Conservation (phyloP, 1,284 basidiomycete species). For the Stereum hirsutum region DNA sequence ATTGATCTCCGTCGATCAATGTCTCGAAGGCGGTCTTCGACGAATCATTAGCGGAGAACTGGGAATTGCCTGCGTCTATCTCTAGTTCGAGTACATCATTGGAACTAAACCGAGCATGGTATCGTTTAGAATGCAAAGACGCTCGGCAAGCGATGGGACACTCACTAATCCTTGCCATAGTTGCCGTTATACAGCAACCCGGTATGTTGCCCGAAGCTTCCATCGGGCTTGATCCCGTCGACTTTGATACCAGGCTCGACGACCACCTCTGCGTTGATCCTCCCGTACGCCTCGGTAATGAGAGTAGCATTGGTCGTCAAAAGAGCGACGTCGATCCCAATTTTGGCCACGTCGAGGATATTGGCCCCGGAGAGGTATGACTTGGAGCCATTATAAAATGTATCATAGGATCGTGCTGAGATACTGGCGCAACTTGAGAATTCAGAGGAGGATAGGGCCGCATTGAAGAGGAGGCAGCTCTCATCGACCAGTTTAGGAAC, state of each 20-base stretch:
- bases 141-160: slow-evolving; percentile 3
- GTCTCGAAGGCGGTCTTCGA: slow-evolving; percentile 35
- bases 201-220: slow-evolving; percentile 57
- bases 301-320: slow-evolving; percentile 32
- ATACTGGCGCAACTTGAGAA: slow-evolving; percentile 39
- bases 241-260: slow-evolving; percentile 31
- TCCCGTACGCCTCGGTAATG: slow-evolving; percentile 37
- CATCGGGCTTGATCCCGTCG: slow-evolving; percentile 57
- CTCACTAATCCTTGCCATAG: slow-evolving; percentile 56
- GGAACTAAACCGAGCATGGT: slow-evolving; percentile 21
- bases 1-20: slow-evolving; percentile 41
- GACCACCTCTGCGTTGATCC: slow-evolving; percentile 39
- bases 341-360: slow-evolving; percentile 44
- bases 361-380: slow-evolving; percentile 54
- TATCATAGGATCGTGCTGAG: slow-evolving; percentile 39
- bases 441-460: slow-evolving; percentile 32
- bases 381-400: slow-evolving; percentile 33
- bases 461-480: slow-evolving; percentile 46
- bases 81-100: slow-evolving; percentile 45
- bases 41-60: slow-evolving; percentile 32
- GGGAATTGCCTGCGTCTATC: slow-evolving; percentile 41
- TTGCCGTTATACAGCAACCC: slow-evolving; percentile 31
- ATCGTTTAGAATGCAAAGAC: neutral
- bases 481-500: slow-evolving; percentile 47
- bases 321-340: slow-evolving; percentile 44